Conservation (phyloP, 1,284 basidiomycete genomes). For the Cerioporus squamosus region DNA sequence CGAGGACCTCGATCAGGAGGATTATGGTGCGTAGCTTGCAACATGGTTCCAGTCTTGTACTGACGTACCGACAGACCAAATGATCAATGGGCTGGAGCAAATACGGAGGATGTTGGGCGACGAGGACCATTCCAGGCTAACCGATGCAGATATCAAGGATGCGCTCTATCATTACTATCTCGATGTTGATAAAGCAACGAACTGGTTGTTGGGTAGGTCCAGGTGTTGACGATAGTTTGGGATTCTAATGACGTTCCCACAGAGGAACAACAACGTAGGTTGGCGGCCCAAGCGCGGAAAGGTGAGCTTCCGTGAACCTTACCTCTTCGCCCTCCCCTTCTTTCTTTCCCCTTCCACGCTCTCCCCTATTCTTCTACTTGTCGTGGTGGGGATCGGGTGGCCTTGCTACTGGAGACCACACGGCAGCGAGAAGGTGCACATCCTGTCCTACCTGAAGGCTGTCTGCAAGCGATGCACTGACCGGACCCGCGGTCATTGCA, state of each 20-base stretch:
- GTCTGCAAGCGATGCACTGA: constrained; percentile 14
- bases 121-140: constrained; percentile 65
- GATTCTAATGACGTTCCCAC: constrained; percentile 5
- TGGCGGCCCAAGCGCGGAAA: constrained; percentile 73
- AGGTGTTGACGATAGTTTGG: neutral
- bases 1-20: constrained; percentile 70
- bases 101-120: constrained; percentile 73
- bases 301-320: constrained; percentile 62
- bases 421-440: constrained; percentile 40
- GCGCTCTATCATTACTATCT: constrained; percentile 91
- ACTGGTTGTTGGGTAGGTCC: constrained; percentile 71
- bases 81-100: constrained; percentile 72
- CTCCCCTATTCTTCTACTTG: constrained; percentile 20
- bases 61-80: constrained; percentile 56
- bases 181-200: constrained; percentile 78
- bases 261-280: constrained; percentile 66
- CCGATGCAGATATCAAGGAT: constrained; percentile 80
- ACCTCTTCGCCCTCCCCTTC: constrained; percentile 32
- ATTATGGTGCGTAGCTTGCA: constrained; percentile 55
- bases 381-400: constrained; percentile 14
- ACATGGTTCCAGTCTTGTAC: neutral
- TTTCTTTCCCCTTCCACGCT: constrained; percentile 15
- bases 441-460: constrained; percentile 21
- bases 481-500: constrained; percentile 9
- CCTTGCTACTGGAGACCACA: constrained; percentile 23